phyloP scores from a whole-genome alignment of 495 filamentous ascomycete species.

The Copromyces sp. region DNA sequence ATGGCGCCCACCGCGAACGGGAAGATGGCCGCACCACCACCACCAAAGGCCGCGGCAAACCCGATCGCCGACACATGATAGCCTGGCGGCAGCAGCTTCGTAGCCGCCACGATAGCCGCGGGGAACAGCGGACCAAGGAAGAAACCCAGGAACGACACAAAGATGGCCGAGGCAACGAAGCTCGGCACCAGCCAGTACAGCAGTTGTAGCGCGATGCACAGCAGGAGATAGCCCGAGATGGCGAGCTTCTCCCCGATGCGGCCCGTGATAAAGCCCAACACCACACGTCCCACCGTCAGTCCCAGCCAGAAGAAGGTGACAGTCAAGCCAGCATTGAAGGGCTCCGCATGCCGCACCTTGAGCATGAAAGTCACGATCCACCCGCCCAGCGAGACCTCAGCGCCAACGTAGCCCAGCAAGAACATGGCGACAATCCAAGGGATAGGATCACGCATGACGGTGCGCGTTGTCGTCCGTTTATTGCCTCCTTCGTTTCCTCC shows the following conservation, averaged over 20 bases:
- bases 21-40: slow-evolving; percentile 66
- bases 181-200: slow-evolving; percentile 77
- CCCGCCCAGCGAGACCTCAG: slow-evolving; percentile 77
- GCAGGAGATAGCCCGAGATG: slow-evolving; percentile 47
- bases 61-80: slow-evolving; percentile 76
- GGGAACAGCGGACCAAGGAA: slow-evolving; percentile 77
- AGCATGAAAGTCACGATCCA: slow-evolving; percentile 89
- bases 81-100: slow-evolving; percentile 67
- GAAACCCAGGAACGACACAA: slow-evolving; percentile 66
- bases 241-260: slow-evolving; percentile 63
- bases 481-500: slow-evolving; percentile 4
- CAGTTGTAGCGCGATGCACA: slow-evolving; percentile 59
- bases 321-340: slow-evolving; percentile 63
- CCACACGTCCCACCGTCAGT: slow-evolving; percentile 63
- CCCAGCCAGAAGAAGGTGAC: slow-evolving; percentile 81
- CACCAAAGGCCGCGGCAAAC: slow-evolving; percentile 74
- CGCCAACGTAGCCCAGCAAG: slow-evolving; percentile 69
- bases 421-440: slow-evolving; percentile 73
- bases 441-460: slow-evolving; percentile 29
- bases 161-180: slow-evolving; percentile 61
- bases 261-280: slow-evolving; percentile 58
- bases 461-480: slow-evolving; percentile 25
- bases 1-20: slow-evolving; percentile 81
- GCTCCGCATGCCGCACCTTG: slow-evolving; percentile 58
- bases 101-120: slow-evolving; percentile 66